These are phyloP conservation scores for Rusavskia elegans DNA, from an alignment of 495 filamentous ascomycete genomes.

Conservation along the genomic window DNA sequence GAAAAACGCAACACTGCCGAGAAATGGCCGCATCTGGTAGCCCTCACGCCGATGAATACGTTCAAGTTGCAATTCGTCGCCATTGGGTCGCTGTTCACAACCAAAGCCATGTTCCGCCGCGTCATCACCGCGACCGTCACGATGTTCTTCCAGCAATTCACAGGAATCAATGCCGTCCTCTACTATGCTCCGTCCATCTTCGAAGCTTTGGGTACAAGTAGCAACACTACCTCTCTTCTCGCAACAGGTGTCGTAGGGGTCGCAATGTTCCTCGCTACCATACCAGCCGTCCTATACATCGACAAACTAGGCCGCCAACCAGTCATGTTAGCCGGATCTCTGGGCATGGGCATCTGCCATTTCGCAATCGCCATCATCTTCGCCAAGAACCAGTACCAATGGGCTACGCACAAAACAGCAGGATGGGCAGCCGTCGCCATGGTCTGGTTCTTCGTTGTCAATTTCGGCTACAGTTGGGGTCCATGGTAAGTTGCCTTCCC, in stretches of 20 bases:
- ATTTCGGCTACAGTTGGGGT: constrained; percentile 17
- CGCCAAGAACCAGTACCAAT: constrained; percentile 42
- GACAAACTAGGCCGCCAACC: constrained; percentile 52
- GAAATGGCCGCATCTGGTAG: constrained; percentile 50
- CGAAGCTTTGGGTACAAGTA: constrained; percentile 27
- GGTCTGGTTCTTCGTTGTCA: constrained; percentile 20
- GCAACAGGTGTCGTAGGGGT: constrained; percentile 39
- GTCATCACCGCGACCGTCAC: constrained; percentile 41
- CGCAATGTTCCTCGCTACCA: constrained; percentile 49
- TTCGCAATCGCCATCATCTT: constrained; percentile 65
- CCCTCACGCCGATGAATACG: constrained; percentile 40
- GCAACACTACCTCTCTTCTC: constrained; percentile 30
- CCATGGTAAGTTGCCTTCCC: neutral
- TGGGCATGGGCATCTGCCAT: constrained; percentile 65
- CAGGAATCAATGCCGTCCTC: constrained; percentile 37
- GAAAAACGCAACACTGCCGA: constrained; percentile 61
- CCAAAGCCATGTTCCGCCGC: constrained; percentile 57
- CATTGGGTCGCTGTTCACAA: constrained; percentile 56
- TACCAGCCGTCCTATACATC: constrained; percentile 47
- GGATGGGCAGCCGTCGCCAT: constrained; percentile 20
- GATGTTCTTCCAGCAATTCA: constrained; percentile 39
- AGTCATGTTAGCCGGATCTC: constrained; percentile 57
- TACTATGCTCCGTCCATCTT: constrained; percentile 39
- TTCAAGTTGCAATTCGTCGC: constrained; percentile 59
- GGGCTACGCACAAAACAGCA: constrained; percentile 39